A percentile compares a stretch with the other conserved stretches of the same genome.
Evolutionary conservation across 2,329 filamentous ascomycete species (phyloP).

Genomic region (Claviceps capensis): DNA sequence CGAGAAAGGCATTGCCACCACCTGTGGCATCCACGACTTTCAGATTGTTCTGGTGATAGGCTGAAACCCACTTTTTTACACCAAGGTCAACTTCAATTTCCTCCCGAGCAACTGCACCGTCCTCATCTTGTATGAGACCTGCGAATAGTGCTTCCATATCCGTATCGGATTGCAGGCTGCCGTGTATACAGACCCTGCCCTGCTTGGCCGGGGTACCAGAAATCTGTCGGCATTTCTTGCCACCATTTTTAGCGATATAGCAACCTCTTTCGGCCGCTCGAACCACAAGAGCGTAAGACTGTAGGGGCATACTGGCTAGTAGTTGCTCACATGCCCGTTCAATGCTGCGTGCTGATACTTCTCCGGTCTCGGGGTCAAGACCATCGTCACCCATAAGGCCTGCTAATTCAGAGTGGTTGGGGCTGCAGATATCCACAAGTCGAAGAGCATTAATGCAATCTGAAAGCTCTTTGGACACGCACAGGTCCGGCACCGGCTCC

Average conservation of each 20-base stretch:
- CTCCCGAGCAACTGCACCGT: constrained; percentile 39
- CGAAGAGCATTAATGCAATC: constrained; percentile 51
- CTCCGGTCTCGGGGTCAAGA: constrained; percentile 38
- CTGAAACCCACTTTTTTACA: constrained; percentile 61
- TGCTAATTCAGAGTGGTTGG: constrained; percentile 83
- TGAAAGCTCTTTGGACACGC: constrained; percentile 53
- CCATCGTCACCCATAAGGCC: constrained; percentile 60
- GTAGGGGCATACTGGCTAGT: constrained; percentile 48
- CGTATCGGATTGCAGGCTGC: constrained; percentile 43
- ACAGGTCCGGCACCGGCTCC: constrained; percentile 89
- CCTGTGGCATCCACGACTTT: constrained; percentile 85
- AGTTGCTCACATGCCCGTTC: constrained; percentile 50
- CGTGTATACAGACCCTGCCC: constrained; percentile 30
- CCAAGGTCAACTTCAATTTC: constrained; percentile 50
- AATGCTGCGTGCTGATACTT: constrained; percentile 36
- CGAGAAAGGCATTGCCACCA: constrained; percentile 81
- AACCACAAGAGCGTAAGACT: constrained; percentile 54
- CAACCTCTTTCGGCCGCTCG: constrained; percentile 61
- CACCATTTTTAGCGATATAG: constrained; percentile 46
- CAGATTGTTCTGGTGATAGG: constrained; percentile 44
- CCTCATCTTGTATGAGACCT: constrained; percentile 39
- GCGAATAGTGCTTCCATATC: constrained; percentile 51
- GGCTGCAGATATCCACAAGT: constrained; percentile 51
- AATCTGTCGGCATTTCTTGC: constrained; percentile 21
- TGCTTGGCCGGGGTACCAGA: constrained; percentile 8